Base-by-base conservation (phyloP, 2,329 filamentous ascomycete genomes). In the Gliomastix tumulicola region DNA sequence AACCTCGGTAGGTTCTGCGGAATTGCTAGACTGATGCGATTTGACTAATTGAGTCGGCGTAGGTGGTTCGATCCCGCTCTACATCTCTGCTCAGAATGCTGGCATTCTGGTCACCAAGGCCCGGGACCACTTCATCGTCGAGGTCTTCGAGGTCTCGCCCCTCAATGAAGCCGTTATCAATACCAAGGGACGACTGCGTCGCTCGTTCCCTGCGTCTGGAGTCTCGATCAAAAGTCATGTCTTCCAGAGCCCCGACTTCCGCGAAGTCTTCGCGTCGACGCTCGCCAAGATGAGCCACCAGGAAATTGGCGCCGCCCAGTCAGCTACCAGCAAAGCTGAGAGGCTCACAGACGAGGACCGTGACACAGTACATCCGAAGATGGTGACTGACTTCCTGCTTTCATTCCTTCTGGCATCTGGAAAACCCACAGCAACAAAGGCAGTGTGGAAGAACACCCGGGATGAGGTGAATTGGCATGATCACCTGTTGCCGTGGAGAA, bases 381-480 rank as follows among this genome's bases (percentile, higher is more conserved):
- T 76, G 21, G 61, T 79, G 0, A 76, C 69, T 0, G 64, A 75
- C 25, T 57, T 72, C 22, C 56, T 66, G 6, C 28, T 45, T 1
- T 56, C 57, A 0, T 51, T 69, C 12, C 38, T 75, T 5, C 50
- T 53, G 10, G 52, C 60, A 7, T 15, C 35, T 13, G 39, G 65
- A 1, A 35, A 41, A 2, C 36, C 47, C 1, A 37, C 44, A 7
- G 10, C 49, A 1, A 43, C 41, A 0, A 5, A 32, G 0, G 50
- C 54, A 2, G 57, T 79, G 13, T 54, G 43, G 31, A 80, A 79
- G 40, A 57, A 68, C 21, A 71, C 68, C 1, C 65, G 71, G 3
- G 73, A 79, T 25, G 74, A 79, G 15, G 62, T 76, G 1, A 37
- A 71, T 5, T 75, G 46, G 5, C n/a, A n/a, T n/a, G 31, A 31